Base-by-base conservation (phyloP, 352 stramenopile genomes). In the Phytophthora kernoviae region DNA sequence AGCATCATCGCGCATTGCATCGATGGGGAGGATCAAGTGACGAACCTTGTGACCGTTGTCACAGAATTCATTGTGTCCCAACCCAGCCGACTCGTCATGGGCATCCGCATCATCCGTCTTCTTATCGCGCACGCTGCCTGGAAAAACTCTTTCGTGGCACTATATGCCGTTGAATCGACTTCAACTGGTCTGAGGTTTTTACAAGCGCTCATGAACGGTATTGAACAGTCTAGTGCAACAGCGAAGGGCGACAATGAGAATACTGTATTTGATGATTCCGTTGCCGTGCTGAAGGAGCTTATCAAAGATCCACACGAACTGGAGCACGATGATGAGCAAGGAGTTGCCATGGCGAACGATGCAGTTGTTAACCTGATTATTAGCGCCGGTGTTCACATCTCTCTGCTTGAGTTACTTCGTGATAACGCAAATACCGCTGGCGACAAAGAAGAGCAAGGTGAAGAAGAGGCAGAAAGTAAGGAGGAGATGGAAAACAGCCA, bases 41-140 rank as follows among this genome's bases (percentile, higher is more conserved):
- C 67, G 18, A 85, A 75, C 24, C 66, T 94, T 14, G 71, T 93
- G 21, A 81, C 74, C 15, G 71, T 88, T 37, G 78, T 91, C 40
- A 91, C 80, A 0, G 79, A 92, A 36, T 90, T 89, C 55, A 76
- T 89, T 8, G 77, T 91, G 14, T 72, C 70, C 1, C 61, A 85
- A 46, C 67, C 71, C 14, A 71, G 75, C 27, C 75, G 77, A 1
- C 57, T 90, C 50, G 68, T 75, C 8, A 79, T 82, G 52, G 77
- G 79, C 1, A 75, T 93, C 41, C 69, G 79, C 26, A 88, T 93
- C 34, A 77, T 91, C n/a, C 79, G 84, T n/a, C 65, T 93, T n/a
- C 75, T 93, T 8, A 87, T 90, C 34, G 57, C 63, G 4, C 69
- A 90, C 51, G 67, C 68, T 15, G 58, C 65, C 17, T 93, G 81